Base-by-base conservation (phyloP, 129 eudicot species). In the Glebionis coronaria region DNA sequence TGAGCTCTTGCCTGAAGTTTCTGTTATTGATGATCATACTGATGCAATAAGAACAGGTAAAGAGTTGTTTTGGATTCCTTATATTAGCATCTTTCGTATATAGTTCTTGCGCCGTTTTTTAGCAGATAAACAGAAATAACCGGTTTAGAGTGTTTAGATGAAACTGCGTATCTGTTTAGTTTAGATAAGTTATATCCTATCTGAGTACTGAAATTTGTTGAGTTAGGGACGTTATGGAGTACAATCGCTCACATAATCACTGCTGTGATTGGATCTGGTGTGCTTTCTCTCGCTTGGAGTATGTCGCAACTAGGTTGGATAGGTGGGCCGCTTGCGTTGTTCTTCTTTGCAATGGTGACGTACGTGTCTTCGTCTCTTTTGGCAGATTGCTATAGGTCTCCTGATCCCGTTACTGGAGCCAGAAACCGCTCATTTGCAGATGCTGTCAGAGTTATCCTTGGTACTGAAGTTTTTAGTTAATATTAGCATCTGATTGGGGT, bases 191-290 rank as follows among this genome's bases (percentile, higher is more conserved):
- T 35, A 35, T 35, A 40, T 51, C 14, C 4, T 28, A 31, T 42
- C 61, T 19, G 3, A 4, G 21, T 44, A 35, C 4, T n/a, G 49
- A 4, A 46, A 1, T 12, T 25, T 12, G 9, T 63, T 15, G 61
- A 67, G 23, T 53, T 78, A 89, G 96, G 96, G 14, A 90, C 88
- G 3, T 9, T 84, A 72, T 71, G 87, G 86, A 86, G 78, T 61
- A 77, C 95, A 18, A 76, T 86, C 19, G 95, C 95, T 10, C 97
- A 90, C 56, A 86, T 90, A 2, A 80, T 90, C 1, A 90, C 97
- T 20, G 97, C 92, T 15, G 90, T 86, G 55, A 90, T 86, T 11
- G 91, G 95, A 42, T 90, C 91, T 0, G 97, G 97, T 27, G 91
- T 90, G 38, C 87, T 90, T 12, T 90, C 91, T 2, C 79, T 86